phyloP scores from a whole-genome alignment of 257 asterid species.

The Forsythia viridissima region DNA sequence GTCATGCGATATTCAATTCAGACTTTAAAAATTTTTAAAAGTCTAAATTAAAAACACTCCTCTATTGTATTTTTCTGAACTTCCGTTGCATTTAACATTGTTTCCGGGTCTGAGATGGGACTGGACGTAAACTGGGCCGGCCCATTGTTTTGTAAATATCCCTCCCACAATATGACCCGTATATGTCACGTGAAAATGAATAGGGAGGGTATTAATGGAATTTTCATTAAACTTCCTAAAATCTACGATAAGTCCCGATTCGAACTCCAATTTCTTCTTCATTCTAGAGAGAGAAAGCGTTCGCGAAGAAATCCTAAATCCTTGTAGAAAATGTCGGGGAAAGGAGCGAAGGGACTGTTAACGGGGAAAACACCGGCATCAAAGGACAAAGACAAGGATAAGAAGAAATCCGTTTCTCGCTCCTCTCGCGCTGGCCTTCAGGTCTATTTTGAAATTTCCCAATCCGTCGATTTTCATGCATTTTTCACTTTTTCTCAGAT shows the following conservation, averaged over 20 bases:
- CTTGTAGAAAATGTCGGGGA: constrained; percentile 45
- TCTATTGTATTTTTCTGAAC: no score
- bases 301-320: constrained; percentile 18
- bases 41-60: no score
- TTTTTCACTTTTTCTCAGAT: background rate
- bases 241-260: background rate
- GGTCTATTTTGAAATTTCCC: constrained; percentile 22
- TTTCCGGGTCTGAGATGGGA: no score
- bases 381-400: constrained; percentile 55
- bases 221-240: background rate
- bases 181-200: background rate
- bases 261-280: background rate
- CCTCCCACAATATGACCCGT: background rate
- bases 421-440: constrained; percentile 58
- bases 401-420: constrained; percentile 52
- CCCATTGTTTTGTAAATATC: no score
- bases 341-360: constrained; percentile 51
- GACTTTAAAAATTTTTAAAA: no score
- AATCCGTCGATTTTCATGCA: background rate
- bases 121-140: background rate
- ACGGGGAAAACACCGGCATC: constrained; percentile 51
- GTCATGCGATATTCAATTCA: no score
- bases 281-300: no score
- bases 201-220: background rate
- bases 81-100: no score